Evolutionary conservation across 805 yeast species (phyloP), one percentile per base, ranked within the genome.

Genomic region (Priceomyces castillae): DNA sequence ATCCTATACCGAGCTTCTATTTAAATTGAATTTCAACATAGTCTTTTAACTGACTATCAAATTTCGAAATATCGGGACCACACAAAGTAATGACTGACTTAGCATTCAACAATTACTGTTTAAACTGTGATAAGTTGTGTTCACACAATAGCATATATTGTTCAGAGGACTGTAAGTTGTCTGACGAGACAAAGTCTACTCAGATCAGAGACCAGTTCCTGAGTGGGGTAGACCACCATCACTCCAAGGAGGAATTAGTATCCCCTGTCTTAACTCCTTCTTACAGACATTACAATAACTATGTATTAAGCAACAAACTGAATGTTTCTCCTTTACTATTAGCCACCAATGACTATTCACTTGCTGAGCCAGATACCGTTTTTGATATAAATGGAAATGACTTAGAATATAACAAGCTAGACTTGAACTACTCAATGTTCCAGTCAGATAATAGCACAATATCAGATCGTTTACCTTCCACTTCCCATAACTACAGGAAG

Each of bases 201-300:
- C 42, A 44, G 17, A 46, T 53, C 39, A 49, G 53, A 33, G 47
- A 46, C n/a, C 40, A 34, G n/a, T 28, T 37, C 20, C 18, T 34
- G 18, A 42, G 33, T 20, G 46, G 39, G 19, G 28, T 30, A 35
- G 40, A 14, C 28, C 41, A 45, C 18, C 34, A 41, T 34, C 16
- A 15, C 31, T 7, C 48, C 16, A 31, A 34, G 30, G 23, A 31
- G 40, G 48, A 46, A 17, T 55, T 67, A 43, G 64, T 58, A 3
- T 63, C 69, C 16, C 75, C 75, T 3, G 57, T 70, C 44, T 63
- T 71, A 39, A 63, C 71, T 19, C 71, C 72, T 3, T 56, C 64
- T 12, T 49, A 62, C 42, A 63, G 57, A 35, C 59, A 60, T 33
- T 34, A 54, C 37, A 42, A 34, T 23, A 40, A 46, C 34, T 42